These are phyloP conservation scores for Eucalyptus sideroxylon DNA, from an alignment of 345 rosid genomes.

Conservation along the genomic window DNA sequence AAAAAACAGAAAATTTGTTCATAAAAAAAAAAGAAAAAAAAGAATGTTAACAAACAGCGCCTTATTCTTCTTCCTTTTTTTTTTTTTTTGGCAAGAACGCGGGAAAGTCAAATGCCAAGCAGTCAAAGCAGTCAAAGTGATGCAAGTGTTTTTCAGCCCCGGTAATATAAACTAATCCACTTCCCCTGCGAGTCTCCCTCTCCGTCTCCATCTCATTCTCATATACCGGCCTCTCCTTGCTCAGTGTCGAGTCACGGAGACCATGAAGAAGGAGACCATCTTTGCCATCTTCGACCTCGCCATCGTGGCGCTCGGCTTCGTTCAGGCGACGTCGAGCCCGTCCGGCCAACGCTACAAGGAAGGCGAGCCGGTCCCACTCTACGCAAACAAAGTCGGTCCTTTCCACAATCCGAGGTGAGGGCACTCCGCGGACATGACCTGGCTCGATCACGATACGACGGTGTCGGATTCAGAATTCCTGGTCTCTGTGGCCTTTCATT, in stretches of 20 bases:
- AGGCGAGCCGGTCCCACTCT: conserved; percentile 54
- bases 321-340: conserved; percentile 31
- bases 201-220: background rate
- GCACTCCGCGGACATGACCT: background rate
- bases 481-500: background rate
- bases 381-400: conserved; percentile 74
- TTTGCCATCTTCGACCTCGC: background rate
- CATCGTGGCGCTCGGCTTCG: background rate
- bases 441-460: background rate
- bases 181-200: background rate
- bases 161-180: too few species aligned
- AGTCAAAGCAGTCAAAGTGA: too few species aligned
- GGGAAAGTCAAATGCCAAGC: background rate
- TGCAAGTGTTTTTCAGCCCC: background rate
- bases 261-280: background rate
- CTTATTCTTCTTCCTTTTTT: background rate
- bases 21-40: too few species aligned
- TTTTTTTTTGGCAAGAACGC: too few species aligned
- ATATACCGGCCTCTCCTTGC: background rate
- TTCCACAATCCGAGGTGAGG: conserved; percentile 66
- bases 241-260: background rate
- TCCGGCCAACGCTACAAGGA: conserved; percentile 61
- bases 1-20: too few species aligned
- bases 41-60: too few species aligned
- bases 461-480: background rate